Base-by-base conservation (phyloP, 2,329 filamentous ascomycete species). In the Trichophyton mentagrophytes region DNA sequence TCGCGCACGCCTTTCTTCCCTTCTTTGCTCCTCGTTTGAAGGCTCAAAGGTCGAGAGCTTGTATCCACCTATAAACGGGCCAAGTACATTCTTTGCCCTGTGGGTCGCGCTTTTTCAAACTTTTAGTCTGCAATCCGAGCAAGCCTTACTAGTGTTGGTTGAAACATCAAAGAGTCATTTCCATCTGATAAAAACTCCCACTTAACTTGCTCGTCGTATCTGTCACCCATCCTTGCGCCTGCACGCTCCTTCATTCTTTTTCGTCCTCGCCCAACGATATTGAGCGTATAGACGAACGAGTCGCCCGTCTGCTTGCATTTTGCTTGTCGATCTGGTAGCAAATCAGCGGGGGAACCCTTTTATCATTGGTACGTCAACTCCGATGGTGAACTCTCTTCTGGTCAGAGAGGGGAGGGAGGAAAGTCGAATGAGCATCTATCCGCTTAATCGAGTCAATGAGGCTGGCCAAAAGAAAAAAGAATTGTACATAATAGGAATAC, bases 111-210 rank as follows among this genome's bases (percentile, higher is more conserved):
- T 36, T 55, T 25, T 55, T 55, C 51, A 55, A 30, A 55, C 51
- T 55, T 53, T 53, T 55, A 17, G 47, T 30, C 51, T 36, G 30
- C 6, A 38, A 55, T 36, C 51, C 15, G 51, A 55, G 51, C 51
- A 55, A 53, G 15, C 20, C 51, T 30, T 30, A 30, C 27, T 55
- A 30, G 51, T 17, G 51, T 38, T 55, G 51, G 51, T 55, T 55
- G 51, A 55, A 55, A 55, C 27, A 36, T 55, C 51, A 36, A 55
- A 55, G 47, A 55, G 51, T 55, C 51, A 55, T 55, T 55, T 51
- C 27, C 51, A 55, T 55, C 51, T 55, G 51, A 55, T 55, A 55
- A 55, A 15, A 17, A 13, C 51, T 17, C 8, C 51, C 27, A 55
- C 27, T n/a, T 27, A 13, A 55, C 27, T 30, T 27, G 51, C 15